These are phyloP conservation scores for Calonectria leucothoes DNA, from an alignment of 2,329 filamentous ascomycete species.

Conservation along the genomic window DNA sequence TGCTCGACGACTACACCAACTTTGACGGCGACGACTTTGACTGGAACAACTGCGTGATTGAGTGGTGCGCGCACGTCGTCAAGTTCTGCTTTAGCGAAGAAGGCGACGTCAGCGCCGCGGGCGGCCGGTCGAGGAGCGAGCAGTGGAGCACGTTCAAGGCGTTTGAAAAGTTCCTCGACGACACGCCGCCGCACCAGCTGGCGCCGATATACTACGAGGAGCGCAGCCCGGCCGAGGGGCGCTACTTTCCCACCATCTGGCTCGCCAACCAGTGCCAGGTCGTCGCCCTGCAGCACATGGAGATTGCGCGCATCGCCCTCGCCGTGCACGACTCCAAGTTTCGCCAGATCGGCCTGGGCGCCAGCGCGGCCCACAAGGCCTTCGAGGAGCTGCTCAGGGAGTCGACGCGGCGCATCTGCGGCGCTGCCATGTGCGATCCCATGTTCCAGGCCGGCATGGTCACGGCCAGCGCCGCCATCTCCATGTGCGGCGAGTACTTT, in stretches of 20 bases:
- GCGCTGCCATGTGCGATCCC: slow-evolving; percentile 11
- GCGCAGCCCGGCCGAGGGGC: slow-evolving; percentile 8
- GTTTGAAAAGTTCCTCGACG: slow-evolving; percentile 25
- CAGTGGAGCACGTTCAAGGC: slow-evolving; percentile 23
- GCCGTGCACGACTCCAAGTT: slow-evolving; percentile 28
- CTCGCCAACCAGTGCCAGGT: slow-evolving; percentile 25
- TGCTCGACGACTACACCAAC: slow-evolving; percentile 18
- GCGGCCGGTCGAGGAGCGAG: not conserved
- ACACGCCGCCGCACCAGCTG: slow-evolving; percentile 18
- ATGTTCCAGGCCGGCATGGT: slow-evolving; percentile 25
- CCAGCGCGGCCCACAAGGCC: slow-evolving; percentile 24
- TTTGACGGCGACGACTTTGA: slow-evolving; percentile 27
- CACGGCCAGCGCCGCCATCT: slow-evolving; percentile 22
- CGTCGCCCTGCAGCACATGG: slow-evolving; percentile 28
- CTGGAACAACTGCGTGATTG: slow-evolving; percentile 27
- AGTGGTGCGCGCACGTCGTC: slow-evolving; percentile 27
- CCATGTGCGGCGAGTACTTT: slow-evolving; percentile 34
- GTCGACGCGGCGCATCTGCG: slow-evolving; percentile 23
- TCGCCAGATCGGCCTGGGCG: slow-evolving; percentile 22
- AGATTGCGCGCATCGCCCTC: slow-evolving; percentile 27
- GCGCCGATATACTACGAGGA: slow-evolving; percentile 20
- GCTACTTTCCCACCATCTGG: slow-evolving; percentile 23
- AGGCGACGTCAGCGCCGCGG: not conserved
- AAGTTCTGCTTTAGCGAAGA: slow-evolving; percentile 26
- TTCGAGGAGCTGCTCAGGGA: slow-evolving; percentile 22